Conservation (phyloP, 2,329 filamentous ascomycete species). For the Aspergillus persii region DNA sequence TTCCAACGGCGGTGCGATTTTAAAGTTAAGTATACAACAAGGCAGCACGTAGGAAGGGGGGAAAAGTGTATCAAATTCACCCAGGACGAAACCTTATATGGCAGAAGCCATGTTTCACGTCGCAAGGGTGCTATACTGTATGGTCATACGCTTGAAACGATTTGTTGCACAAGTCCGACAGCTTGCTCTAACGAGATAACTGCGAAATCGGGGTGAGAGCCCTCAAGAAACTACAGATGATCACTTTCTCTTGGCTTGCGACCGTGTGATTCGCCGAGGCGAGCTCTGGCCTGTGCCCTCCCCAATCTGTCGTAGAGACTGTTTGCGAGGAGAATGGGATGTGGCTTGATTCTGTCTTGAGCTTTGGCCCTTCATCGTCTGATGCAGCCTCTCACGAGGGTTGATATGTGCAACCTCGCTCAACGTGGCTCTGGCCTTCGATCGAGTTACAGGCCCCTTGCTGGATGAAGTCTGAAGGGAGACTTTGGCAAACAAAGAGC, state of each 20-base stretch:
- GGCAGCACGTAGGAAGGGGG: no score
- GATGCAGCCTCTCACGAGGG: neutral
- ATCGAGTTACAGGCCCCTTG: neutral
- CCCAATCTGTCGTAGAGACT: neutral
- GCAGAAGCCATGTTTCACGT: no score
- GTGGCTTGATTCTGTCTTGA: neutral
- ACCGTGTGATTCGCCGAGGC: neutral
- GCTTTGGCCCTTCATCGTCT: neutral
- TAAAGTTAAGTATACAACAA: no score
- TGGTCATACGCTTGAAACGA: no score
- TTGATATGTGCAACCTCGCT: neutral
- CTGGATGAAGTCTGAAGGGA: neutral
- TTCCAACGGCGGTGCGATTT: no score
- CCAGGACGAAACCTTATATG: no score
- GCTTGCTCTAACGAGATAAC: no score
- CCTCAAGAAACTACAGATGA: neutral
- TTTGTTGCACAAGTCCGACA: no score
- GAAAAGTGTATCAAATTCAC: no score
- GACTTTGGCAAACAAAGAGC: neutral
- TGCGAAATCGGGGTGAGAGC: neutral
- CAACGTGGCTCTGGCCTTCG: neutral
- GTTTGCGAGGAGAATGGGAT: neutral
- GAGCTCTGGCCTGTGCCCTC: neutral
- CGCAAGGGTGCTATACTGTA: no score
- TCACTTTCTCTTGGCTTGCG: neutral